These are phyloP conservation scores for Talaromyces amestolkiae DNA, from an alignment of 2,329 filamentous ascomycete species.

Conservation along the genomic window DNA sequence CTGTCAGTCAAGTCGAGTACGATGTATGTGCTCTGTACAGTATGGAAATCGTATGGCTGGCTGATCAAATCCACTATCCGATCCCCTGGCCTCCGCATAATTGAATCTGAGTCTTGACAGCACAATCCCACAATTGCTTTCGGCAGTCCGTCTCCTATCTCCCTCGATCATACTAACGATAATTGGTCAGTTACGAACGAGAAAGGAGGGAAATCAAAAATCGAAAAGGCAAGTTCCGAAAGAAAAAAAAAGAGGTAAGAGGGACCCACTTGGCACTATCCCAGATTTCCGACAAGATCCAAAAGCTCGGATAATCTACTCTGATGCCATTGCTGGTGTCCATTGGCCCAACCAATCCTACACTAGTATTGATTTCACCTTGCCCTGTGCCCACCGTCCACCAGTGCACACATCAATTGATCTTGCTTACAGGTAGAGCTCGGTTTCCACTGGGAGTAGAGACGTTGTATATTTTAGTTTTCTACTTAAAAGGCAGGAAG, in stretches of 20 bases:
- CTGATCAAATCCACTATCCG: not conserved
- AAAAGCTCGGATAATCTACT: constrained; percentile 8
- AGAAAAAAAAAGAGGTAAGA: not conserved
- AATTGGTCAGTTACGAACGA: not conserved
- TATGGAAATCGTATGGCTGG: not conserved
- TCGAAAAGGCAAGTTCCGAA: constrained; percentile 11
- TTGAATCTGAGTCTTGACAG: not conserved
- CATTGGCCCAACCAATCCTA: constrained; percentile 1
- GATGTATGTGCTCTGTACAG: not conserved
- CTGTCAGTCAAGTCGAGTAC: not conserved
- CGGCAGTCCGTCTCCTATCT: not conserved
- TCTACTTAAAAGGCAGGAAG: not conserved
- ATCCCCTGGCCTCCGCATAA: not conserved
- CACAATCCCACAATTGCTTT: not conserved
- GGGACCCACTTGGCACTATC: not conserved
- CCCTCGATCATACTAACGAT: not conserved
- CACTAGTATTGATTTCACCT: not conserved
- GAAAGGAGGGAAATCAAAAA: not conserved
- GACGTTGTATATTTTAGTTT: not conserved
- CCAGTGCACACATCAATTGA: constrained; percentile 1
- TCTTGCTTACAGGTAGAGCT: not conserved
- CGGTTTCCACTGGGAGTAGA: not conserved
- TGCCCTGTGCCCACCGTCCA: not conserved
- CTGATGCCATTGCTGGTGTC: not conserved
- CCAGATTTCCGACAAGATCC: constrained; percentile 13